phyloP scores from a whole-genome alignment of 257 asterid species.

The Forsythia viridissima region DNA sequence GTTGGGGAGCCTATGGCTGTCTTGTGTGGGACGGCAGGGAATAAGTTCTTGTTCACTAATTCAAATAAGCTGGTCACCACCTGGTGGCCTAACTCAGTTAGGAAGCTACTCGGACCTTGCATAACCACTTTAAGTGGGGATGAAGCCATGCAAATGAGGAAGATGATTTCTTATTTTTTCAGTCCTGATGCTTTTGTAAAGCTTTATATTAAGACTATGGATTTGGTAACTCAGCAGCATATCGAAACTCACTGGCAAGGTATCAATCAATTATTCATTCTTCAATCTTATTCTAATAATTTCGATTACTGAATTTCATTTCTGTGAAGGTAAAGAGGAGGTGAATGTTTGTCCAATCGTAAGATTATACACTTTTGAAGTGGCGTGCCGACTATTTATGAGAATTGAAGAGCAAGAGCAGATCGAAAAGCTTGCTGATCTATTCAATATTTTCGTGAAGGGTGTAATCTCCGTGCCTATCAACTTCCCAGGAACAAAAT shows the following conservation, averaged over 20 bases:
- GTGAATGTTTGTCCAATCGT: conserved; percentile 52
- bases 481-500: conserved; percentile 70
- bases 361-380: conserved; percentile 61
- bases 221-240: conserved; percentile 54
- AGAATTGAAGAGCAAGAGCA: conserved; percentile 60
- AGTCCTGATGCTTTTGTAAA: conserved; percentile 62
- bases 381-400: conserved; percentile 74
- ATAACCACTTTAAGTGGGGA: conserved; percentile 50
- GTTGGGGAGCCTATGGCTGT: conserved; percentile 43
- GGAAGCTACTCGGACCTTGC: conserved; percentile 50
- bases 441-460: conserved; percentile 58
- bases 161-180: conserved; percentile 52
- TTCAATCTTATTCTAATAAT: no score
- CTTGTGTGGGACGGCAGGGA: conserved; percentile 43
- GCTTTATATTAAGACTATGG: conserved; percentile 54
- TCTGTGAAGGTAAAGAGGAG: conserved; percentile 44
- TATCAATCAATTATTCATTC: conserved; percentile 8
- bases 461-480: conserved; percentile 64
- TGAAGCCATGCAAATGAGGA: conserved; percentile 62
- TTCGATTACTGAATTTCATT: background rate
- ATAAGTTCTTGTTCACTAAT: conserved; percentile 67
- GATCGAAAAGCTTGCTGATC: conserved; percentile 48
- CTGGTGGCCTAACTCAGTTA: conserved; percentile 73
- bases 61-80: conserved; percentile 59
- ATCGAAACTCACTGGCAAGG: conserved; percentile 64